Evolutionary conservation across 768 basidiomycete species (phyloP).

Genomic region (Podaxis mareebaensis): DNA sequence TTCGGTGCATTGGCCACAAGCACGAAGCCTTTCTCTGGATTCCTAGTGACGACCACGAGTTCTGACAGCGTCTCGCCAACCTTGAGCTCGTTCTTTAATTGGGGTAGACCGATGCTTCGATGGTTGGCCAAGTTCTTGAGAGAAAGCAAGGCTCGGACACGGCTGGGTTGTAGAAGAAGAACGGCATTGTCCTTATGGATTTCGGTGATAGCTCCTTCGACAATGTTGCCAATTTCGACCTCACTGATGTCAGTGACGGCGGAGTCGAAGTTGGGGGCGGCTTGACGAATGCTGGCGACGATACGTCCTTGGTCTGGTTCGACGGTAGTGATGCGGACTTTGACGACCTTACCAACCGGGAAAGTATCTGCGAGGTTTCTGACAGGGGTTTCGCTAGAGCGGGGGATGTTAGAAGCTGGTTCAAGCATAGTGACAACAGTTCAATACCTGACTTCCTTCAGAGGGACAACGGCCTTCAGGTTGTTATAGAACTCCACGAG

Average conservation of each 20-base stretch:
- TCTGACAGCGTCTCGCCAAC: constrained; percentile 71
- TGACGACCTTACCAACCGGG: constrained; percentile 78
- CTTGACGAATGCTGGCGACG: constrained; percentile 86
- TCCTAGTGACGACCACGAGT: constrained; percentile 87
- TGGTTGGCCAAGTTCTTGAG: constrained; percentile 86
- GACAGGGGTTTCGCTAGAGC: constrained; percentile 62
- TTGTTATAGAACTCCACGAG: constrained; percentile 92
- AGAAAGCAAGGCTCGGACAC: constrained; percentile 80
- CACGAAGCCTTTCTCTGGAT: constrained; percentile 81
- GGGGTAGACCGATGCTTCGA: constrained; percentile 61
- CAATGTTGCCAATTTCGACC: constrained; percentile 75
- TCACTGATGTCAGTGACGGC: constrained; percentile 63
- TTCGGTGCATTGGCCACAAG: constrained; percentile 79
- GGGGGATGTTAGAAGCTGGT: background rate
- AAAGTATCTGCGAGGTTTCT: constrained; percentile 64
- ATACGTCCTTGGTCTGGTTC: constrained; percentile 63
- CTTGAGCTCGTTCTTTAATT: constrained; percentile 63
- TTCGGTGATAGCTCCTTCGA: constrained; percentile 70
- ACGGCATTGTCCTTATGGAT: constrained; percentile 86
- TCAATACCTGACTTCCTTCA: constrained; percentile 75
- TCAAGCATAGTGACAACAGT: background rate
- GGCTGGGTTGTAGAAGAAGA: constrained; percentile 67
- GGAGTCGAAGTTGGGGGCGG: constrained; percentile 45
- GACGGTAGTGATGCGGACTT: constrained; percentile 74
- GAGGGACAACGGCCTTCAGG: constrained; percentile 77